phyloP scores from a whole-genome alignment of 176 grass and related monocot genomes.

The Areca catechu region DNA sequence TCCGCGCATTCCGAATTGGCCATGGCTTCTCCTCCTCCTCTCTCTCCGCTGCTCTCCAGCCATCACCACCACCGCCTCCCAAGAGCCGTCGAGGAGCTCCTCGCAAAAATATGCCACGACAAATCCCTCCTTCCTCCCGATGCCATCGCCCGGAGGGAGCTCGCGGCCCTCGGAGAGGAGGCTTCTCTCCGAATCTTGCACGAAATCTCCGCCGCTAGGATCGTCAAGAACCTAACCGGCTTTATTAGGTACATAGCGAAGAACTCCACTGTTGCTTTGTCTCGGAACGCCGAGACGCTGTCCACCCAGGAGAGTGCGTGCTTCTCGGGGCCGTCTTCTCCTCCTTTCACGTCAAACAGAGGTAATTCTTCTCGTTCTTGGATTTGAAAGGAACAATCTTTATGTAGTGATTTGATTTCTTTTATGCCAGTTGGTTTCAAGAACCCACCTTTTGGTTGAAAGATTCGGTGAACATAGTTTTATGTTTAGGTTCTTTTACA shows the following conservation, averaged over 20 bases:
- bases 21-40: neutral
- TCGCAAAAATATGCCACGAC: slow-evolving; percentile 4
- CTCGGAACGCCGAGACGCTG: no score
- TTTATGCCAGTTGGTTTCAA: no score
- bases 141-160: neutral
- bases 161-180: slow-evolving; percentile 6
- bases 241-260: slow-evolving; percentile 9
- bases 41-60: neutral
- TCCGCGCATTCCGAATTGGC: no score
- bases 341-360: neutral
- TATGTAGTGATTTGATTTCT: no score
- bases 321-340: neutral
- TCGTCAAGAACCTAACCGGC: neutral
- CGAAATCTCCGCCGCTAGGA: neutral
- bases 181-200: neutral
- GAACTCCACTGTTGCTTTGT: neutral
- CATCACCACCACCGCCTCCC: neutral
- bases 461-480: no score
- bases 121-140: slow-evolving; percentile 1
- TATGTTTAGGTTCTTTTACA: no score
- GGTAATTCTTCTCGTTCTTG: neutral
- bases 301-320: neutral
- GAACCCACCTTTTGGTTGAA: no score
- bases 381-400: neutral
- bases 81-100: neutral